A percentile compares a stretch with the other conserved stretches of the same genome.
phyloP scores from a whole-genome alignment of 345 rosid genomes.

The Odontarrhena argentea region DNA sequence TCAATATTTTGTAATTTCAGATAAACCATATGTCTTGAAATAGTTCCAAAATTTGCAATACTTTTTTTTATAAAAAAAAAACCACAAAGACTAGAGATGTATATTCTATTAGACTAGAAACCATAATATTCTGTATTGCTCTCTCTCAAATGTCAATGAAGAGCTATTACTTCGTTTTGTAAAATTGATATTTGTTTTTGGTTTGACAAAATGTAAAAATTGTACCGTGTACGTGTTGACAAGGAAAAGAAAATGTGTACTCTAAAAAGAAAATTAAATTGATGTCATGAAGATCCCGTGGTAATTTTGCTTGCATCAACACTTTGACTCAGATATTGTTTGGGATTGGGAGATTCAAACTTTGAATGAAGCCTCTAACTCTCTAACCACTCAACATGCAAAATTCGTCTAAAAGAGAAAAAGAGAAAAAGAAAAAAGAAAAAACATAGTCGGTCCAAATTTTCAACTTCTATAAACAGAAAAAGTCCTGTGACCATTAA shows the following conservation, averaged over 20 bases:
- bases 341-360: conserved; percentile 28
- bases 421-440: conserved; percentile 3
- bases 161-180: no score
- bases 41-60: no score
- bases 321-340: conserved; percentile 31
- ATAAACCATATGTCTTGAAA: no score
- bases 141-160: no score
- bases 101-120: no score
- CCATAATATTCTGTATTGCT: no score
- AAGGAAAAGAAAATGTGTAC: not conserved
- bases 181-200: no score
- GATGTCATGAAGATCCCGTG: conserved; percentile 33
- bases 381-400: conserved; percentile 37
- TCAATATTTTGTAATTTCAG: no score
- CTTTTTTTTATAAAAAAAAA: no score
- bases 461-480: conserved; percentile 30
- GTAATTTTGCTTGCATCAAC: conserved; percentile 30
- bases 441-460: conserved; percentile 23
- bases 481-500: conserved; percentile 32
- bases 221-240: no score
- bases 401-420: conserved; percentile 2
- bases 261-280: not conserved
- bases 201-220: no score
- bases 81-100: no score
- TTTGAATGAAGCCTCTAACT: not conserved